phyloP scores from a whole-genome alignment of 768 basidiomycete genomes.

The Dentipellis sp. region DNA sequence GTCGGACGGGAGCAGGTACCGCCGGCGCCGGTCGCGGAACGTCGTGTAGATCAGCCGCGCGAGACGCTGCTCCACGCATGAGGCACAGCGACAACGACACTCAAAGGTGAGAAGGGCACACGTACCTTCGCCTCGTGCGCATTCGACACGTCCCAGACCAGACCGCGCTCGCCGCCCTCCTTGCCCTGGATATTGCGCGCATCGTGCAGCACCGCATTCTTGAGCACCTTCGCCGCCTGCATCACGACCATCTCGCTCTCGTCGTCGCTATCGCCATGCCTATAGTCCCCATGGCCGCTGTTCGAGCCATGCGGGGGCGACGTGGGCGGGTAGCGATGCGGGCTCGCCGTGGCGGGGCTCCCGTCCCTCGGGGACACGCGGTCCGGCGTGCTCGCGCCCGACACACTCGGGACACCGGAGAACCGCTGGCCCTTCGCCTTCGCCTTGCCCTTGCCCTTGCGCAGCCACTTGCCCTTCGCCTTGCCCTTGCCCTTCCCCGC shows the following conservation, averaged over 20 bases:
- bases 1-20: constrained; percentile 57
- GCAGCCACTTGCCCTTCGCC: constrained; percentile 1
- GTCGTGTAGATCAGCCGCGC: constrained; percentile 58
- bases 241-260: constrained; percentile 34
- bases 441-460: constrained; percentile 24
- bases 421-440: constrained; percentile 6
- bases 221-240: constrained; percentile 55
- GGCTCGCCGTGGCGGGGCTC: constrained; percentile 1
- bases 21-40: constrained; percentile 45
- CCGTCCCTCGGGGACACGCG: not conserved
- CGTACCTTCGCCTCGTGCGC: constrained; percentile 59
- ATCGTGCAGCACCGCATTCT: constrained; percentile 66
- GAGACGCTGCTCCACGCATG: constrained; percentile 35
- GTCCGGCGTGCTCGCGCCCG: constrained; percentile 5
- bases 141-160: constrained; percentile 47
- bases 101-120: not conserved
- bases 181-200: constrained; percentile 59
- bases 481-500: constrained; percentile 10
- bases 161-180: constrained; percentile 28
- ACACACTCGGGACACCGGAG: constrained; percentile 4
- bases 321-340: constrained; percentile 34
- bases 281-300: not conserved
- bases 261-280: constrained; percentile 18
- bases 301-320: constrained; percentile 7
- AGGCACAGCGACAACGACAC: not conserved